These are phyloP conservation scores for Globisporangium middletonii DNA, from an alignment of 352 stramenopile genomes.

Conservation along the genomic window DNA sequence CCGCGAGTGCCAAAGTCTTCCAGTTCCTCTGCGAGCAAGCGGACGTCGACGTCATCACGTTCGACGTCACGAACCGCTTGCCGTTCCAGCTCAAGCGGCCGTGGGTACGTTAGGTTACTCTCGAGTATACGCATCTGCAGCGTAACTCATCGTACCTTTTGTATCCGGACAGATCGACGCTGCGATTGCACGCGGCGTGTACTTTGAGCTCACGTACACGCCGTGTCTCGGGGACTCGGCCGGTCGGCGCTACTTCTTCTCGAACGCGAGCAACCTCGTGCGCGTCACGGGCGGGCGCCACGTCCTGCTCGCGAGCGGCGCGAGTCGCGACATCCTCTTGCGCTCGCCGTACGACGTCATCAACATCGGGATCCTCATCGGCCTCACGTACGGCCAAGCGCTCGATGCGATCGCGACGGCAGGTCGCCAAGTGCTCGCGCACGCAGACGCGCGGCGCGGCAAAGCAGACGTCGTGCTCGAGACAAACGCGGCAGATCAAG, in stretches of 20 bases:
- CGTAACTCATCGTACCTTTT: too few relatives aligned
- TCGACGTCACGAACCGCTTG: slow-evolving; percentile 73
- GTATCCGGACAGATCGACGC: slow-evolving; percentile 35
- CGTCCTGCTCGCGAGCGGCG: slow-evolving; percentile 66
- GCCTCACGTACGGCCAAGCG: slow-evolving; percentile 63
- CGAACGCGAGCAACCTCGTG: slow-evolving; percentile 75
- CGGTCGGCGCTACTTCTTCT: slow-evolving; percentile 82
- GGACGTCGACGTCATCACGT: slow-evolving; percentile 78
- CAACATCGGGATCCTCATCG: slow-evolving; percentile 69
- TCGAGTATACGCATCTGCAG: background rate
- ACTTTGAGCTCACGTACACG: slow-evolving; percentile 81
- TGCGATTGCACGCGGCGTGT: slow-evolving; percentile 63
- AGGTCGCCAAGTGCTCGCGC: slow-evolving; percentile 45
- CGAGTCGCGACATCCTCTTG: slow-evolving; percentile 68
- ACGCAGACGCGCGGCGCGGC: slow-evolving; percentile 49
- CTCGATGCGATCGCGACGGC: slow-evolving; percentile 62
- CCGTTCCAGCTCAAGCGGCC: slow-evolving; percentile 76
- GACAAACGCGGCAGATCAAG: slow-evolving; percentile 3
- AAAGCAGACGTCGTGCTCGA: slow-evolving; percentile 39
- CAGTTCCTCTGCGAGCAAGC: slow-evolving; percentile 78
- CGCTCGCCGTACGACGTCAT: slow-evolving; percentile 78
- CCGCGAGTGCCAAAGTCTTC: slow-evolving; percentile 61
- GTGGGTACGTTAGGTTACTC: slow-evolving; percentile 29
- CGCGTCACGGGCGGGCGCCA: slow-evolving; percentile 62
- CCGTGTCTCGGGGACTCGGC: slow-evolving; percentile 69